Conservation (phyloP, 306 rosid species). For the Cicer bijugum region DNA sequence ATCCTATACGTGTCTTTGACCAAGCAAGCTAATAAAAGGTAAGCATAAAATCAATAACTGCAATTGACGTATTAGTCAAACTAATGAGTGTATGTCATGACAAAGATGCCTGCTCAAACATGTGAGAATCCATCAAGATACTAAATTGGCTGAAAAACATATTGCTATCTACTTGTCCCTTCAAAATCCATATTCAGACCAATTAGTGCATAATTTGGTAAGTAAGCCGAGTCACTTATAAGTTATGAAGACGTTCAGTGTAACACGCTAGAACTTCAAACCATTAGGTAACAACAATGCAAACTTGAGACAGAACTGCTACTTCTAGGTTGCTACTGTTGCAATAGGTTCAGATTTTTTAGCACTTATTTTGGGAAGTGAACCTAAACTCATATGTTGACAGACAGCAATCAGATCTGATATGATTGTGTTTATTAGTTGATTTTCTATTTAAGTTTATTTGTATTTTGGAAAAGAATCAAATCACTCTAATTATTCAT, state of each 20-base stretch:
- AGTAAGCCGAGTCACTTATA: background rate
- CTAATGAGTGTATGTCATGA: slow-evolving; percentile 6
- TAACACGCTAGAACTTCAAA: slow-evolving; percentile 5
- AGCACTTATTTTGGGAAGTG: slow-evolving; percentile 30
- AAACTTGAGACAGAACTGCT: slow-evolving; percentile 18
- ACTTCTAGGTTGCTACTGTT: slow-evolving; percentile 1
- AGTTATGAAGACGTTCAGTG: slow-evolving; percentile 17
- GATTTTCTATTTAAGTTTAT: too few species aligned
- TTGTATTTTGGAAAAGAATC: too few species aligned
- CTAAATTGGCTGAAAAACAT: slow-evolving; percentile 23
- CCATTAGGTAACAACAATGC: slow-evolving; percentile 33
- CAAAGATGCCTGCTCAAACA: slow-evolving; percentile 35
- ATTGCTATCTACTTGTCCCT: slow-evolving; percentile 31
- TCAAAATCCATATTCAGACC: background rate
- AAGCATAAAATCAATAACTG: slow-evolving; percentile 26
- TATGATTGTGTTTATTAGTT: too few species aligned
- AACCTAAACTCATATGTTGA: slow-evolving; percentile 10
- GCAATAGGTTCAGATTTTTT: background rate
- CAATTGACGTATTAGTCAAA: slow-evolving; percentile 19
- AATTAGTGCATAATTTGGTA: slow-evolving; percentile 15
- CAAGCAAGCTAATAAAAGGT: slow-evolving; percentile 36
- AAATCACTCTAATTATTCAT: too few species aligned
- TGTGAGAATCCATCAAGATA: slow-evolving; percentile 33
- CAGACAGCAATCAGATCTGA: too few species aligned
- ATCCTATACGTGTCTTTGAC: slow-evolving; percentile 36